Conservation (phyloP, 73 alveolate genomes). For the Paramecium biaurelia region DNA sequence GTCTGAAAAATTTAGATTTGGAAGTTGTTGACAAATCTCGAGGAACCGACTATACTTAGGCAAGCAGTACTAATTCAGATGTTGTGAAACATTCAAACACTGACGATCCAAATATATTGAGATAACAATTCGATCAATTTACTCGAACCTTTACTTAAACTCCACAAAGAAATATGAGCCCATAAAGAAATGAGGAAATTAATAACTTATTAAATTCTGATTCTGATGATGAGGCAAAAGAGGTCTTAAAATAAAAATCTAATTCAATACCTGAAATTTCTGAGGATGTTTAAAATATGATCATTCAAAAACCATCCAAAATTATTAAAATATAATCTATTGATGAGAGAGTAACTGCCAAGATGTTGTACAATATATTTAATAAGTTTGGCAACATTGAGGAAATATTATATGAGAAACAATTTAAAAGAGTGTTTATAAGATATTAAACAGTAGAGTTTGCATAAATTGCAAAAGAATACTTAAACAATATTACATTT, state of each 20-base stretch:
- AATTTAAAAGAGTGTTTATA: neutral
- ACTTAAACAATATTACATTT: neutral
- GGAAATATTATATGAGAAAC: neutral
- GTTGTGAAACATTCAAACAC: neutral
- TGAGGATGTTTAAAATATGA: neutral
- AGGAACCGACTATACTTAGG: conserved; percentile 27
- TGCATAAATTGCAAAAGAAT: conserved; percentile 32
- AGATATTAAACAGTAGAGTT: neutral
- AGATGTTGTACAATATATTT: conserved; percentile 8
- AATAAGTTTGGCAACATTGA: conserved; percentile 4
- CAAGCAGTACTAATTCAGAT: conserved; percentile 8
- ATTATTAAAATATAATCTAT: neutral
- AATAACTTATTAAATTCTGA: neutral
- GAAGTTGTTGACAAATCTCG: conserved; percentile 53
- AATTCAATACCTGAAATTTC: neutral
- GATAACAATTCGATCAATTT: neutral
- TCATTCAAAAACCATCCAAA: conserved; percentile 10
- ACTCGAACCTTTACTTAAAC: neutral
- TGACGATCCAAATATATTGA: neutral
- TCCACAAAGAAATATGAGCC: neutral
- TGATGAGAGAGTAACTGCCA: conserved; percentile 40
- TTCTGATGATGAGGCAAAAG: neutral
- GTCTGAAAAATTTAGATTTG: conserved; percentile 10
- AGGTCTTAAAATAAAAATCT: neutral
- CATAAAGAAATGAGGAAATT: neutral